Percentiles rank a stretch among this genome's conserved stretches.
phyloP scores from a whole-genome alignment of 2,329 filamentous ascomycete species.

The Lecanoromycetidae sp. region DNA sequence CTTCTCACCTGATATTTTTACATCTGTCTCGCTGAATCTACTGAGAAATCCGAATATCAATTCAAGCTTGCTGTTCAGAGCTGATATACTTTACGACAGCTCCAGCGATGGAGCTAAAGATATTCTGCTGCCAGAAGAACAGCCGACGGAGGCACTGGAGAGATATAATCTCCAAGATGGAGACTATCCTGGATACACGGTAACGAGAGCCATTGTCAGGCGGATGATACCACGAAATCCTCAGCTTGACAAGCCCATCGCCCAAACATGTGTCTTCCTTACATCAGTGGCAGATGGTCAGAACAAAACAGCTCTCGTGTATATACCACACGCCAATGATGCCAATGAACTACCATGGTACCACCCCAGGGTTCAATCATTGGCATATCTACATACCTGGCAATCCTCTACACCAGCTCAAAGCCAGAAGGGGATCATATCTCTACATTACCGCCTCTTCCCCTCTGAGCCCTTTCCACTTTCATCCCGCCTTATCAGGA shows the following conservation, averaged over 20 bases:
- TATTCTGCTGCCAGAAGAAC: not conserved
- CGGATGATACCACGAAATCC: conserved; percentile 73
- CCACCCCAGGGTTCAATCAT: conserved; percentile 61
- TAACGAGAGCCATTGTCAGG: conserved; percentile 53
- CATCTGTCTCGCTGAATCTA: conserved; percentile 34
- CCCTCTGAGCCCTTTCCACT: conserved; percentile 20
- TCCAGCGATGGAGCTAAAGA: conserved; percentile 8
- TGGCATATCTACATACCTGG: conserved; percentile 52
- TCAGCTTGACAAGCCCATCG: conserved; percentile 57
- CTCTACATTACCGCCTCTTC: conserved; percentile 48
- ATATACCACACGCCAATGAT: conserved; percentile 58
- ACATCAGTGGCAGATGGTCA: conserved; percentile 23
- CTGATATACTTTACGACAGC: conserved; percentile 48
- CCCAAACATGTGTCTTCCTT: conserved; percentile 68
- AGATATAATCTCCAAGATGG: conserved; percentile 9
- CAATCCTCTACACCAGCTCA: conserved; percentile 24
- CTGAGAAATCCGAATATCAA: conserved; percentile 49
- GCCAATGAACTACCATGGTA: conserved; percentile 68
- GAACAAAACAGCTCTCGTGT: conserved; percentile 52
- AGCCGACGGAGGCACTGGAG: not conserved
- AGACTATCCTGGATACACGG: conserved; percentile 8
- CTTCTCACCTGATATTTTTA: conserved; percentile 17
- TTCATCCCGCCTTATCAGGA: conserved; percentile 46
- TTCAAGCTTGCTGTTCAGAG: conserved; percentile 46
- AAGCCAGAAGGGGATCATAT: conserved; percentile 36